Evolutionary conservation across 2,329 filamentous ascomycete species (phyloP), one percentile per base, ranked within the genome.

Genomic region (Claviceps humidiphila): DNA sequence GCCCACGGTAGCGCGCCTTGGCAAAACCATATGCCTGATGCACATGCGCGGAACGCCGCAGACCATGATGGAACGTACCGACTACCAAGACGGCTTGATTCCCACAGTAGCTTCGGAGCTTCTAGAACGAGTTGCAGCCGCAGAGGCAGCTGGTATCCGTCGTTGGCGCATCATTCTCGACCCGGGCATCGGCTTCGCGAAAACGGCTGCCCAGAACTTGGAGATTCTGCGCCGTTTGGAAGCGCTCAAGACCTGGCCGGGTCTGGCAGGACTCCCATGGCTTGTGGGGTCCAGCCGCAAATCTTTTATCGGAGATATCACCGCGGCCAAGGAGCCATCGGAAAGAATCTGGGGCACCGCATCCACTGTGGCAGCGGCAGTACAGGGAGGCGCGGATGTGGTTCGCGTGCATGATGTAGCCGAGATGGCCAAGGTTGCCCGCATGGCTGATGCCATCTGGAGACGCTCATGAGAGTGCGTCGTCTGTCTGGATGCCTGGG

Each of bases 91-190:
- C 14, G 85, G 84, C 2, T 67, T 95, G 24, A 70, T 91, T 20
- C 64, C 74, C 0, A 80, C 78, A 9, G 74, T 95, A 3, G 80
- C 76, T 5, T 59, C 64, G 1, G 90, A 95, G 68, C 78, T 96
- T 5, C 71, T 76, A 2, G 74, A 70, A 8, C 84, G 90, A 16
- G 77, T 97, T 5, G 71, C 71, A 0, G 87, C 80, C 2, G 93
- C 93, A 22, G 76, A 94, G 66, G 76, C 73, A 14, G 89, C 89
- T 0, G 93, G 93, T 0, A 79, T 98, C 44, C 78, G 87, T 4
- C 83, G 90, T 48, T 98, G 93, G 93, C 86, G 91, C 58, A 94
- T 98, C 57, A 82, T 97, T 38, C 80, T 97, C 1, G 93, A 98
- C 64, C 93, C 93, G 0, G 93, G 93, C 0, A 79, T 98, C 37